phyloP scores from a whole-genome alignment of 2,329 filamentous ascomycete genomes.

The Tolypocladium tropicale region DNA sequence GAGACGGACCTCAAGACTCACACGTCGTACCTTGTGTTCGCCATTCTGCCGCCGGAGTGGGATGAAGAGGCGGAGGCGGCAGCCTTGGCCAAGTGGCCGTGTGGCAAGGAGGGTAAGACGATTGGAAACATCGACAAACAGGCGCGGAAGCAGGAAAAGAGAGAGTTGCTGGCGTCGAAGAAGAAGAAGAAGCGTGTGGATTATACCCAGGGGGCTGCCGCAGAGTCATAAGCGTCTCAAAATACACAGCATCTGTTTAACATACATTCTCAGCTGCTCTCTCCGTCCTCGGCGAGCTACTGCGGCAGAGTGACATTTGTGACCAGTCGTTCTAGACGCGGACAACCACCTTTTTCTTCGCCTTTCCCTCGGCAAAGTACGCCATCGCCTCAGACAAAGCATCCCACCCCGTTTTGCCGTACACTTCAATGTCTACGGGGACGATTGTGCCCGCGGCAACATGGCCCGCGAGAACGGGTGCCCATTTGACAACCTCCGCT shows the following conservation, averaged over 20 bases:
- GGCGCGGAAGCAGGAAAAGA: slow-evolving; percentile 45
- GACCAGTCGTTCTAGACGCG: not conserved
- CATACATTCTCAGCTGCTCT: not conserved
- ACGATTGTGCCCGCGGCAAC: slow-evolving; percentile 11
- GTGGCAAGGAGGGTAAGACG: slow-evolving; percentile 39
- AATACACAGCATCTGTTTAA: not conserved
- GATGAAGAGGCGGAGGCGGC: slow-evolving; percentile 67
- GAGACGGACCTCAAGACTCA: slow-evolving; percentile 91
- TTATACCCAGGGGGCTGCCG: slow-evolving; percentile 7
- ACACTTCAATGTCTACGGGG: slow-evolving; percentile 12
- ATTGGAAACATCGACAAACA: slow-evolving; percentile 45
- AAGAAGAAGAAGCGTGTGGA: slow-evolving; percentile 28
- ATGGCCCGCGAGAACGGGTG: slow-evolving; percentile 12
- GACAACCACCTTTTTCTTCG: slow-evolving; percentile 16
- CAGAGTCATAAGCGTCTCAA: not conserved
- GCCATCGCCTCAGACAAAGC: slow-evolving; percentile 10
- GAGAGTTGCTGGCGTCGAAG: slow-evolving; percentile 37
- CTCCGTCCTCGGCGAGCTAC: not conserved
- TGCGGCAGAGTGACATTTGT: not conserved
- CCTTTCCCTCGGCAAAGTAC: slow-evolving; percentile 11
- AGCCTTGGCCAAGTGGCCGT: slow-evolving; percentile 54
- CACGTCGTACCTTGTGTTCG: slow-evolving; percentile 95
- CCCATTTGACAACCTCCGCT: slow-evolving; percentile 4
- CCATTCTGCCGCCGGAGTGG: slow-evolving; percentile 81
- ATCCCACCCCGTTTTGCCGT: slow-evolving; percentile 14